Percentiles rank a stretch among this genome's conserved stretches.
Evolutionary conservation across 441 rosid species (phyloP).

Genomic region (Bruguiera hainesii): DNA sequence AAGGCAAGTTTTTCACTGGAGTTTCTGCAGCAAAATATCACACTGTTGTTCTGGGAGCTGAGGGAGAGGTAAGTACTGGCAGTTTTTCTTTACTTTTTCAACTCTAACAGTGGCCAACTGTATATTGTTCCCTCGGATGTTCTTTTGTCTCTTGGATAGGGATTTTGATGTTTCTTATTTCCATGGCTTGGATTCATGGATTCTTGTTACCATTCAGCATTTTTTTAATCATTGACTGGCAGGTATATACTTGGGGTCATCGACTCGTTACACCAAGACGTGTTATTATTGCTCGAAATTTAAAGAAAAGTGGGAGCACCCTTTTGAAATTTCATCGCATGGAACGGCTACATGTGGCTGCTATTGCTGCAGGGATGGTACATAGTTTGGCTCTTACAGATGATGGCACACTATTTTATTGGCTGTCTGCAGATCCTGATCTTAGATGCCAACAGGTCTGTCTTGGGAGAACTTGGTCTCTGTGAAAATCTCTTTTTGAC

Average conservation of each 20-base stretch:
- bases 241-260: conserved; percentile 99
- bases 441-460: conserved; percentile 92
- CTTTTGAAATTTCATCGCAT: conserved; percentile 71
- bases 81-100: conserved; percentile 3
- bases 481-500: not conserved
- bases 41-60: conserved; percentile 76
- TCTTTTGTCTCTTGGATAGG: not conserved
- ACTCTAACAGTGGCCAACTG: not conserved
- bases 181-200: not conserved
- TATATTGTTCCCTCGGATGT: not conserved
- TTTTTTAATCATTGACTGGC: conserved; percentile 17
- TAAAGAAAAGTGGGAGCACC: conserved; percentile 66
- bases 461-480: conserved; percentile 17
- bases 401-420: conserved; percentile 90
- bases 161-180: not conserved
- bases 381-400: conserved; percentile 90
- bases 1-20: conserved; percentile 64
- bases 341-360: conserved; percentile 66
- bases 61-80: conserved; percentile 70
- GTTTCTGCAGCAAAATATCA: conserved; percentile 86
- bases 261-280: conserved; percentile 93
- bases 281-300: conserved; percentile 64
- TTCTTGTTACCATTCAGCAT: conserved; percentile 4
- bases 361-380: conserved; percentile 92
- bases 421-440: conserved; percentile 90